Evolutionary conservation across 2,329 filamentous ascomycete species (phyloP).

Genomic region (Venturia asperata): DNA sequence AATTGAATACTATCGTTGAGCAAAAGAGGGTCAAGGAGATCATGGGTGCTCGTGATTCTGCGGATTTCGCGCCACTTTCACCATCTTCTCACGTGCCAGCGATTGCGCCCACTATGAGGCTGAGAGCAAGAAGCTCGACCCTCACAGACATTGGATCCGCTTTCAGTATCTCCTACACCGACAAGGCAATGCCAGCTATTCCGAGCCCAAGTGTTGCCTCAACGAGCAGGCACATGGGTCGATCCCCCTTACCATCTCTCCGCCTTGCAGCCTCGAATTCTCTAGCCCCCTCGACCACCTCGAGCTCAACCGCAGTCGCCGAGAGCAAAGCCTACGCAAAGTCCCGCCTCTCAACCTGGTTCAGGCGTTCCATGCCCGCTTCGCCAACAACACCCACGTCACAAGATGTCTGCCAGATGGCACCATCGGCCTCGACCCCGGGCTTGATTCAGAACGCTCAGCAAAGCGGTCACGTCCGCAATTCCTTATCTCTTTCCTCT

Average conservation of each 20-base stretch:
- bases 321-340: constrained; percentile 5
- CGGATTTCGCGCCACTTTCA: constrained; percentile 24
- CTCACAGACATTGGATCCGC: constrained; percentile 43
- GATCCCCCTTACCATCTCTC: constrained; percentile 4
- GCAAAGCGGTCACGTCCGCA: constrained; percentile 3
- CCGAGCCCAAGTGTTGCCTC: constrained; percentile 5
- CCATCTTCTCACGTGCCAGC: constrained; percentile 39
- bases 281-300: neutral
- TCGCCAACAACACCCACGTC: constrained; percentile 8
- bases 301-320: constrained; percentile 7
- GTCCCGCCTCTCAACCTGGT: constrained; percentile 11
- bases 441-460: neutral
- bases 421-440: neutral
- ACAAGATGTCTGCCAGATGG: constrained; percentile 15
- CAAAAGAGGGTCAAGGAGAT: constrained; percentile 27
- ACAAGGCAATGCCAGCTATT: constrained; percentile 7
- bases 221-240: neutral
- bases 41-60: constrained; percentile 1
- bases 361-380: neutral
- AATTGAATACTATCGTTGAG: constrained; percentile 44
- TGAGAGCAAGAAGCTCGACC: constrained; percentile 42
- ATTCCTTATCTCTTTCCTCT: constrained; percentile 6
- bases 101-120: constrained; percentile 39
- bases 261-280: neutral
- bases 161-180: constrained; percentile 25